These are phyloP conservation scores for Straminergon stramineum DNA, from an alignment of 225 moss, liverwort and hornwort genomes.

Conservation along the genomic window DNA sequence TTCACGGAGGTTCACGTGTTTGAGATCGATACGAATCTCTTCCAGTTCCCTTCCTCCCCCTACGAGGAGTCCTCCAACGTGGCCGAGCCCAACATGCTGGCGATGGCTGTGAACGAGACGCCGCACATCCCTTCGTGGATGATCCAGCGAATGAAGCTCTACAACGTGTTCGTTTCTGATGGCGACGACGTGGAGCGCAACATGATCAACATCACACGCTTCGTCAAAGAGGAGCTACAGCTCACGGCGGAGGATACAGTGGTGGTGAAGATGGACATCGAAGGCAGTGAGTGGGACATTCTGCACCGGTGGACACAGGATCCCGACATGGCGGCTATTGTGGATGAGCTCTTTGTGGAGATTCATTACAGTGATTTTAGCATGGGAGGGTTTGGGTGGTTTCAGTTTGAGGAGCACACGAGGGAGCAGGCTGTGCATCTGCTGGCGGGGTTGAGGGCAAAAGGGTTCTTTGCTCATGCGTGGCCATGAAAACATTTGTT, in stretches of 20 bases:
- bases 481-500: conserved; percentile 47
- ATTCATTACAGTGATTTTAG: conserved; percentile 62
- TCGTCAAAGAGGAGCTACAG: conserved; percentile 62
- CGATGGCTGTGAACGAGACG: conserved; percentile 23
- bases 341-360: conserved; percentile 91
- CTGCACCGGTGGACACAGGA: conserved; percentile 56
- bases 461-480: conserved; percentile 74
- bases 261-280: conserved; percentile 94
- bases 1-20: conserved; percentile 91
- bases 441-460: conserved; percentile 58
- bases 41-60: conserved; percentile 30
- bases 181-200: conserved; percentile 15
- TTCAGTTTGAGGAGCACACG: conserved; percentile 18
- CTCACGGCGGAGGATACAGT: conserved; percentile 53
- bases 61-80: conserved; percentile 37
- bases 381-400: conserved; percentile 68
- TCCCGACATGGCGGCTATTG: conserved; percentile 57
- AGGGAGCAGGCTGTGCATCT: conserved; percentile 54
- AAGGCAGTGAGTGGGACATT: conserved; percentile 77
- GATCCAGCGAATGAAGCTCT: conserved; percentile 55
- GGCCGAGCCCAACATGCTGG: conserved; percentile 12
- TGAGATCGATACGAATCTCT: conserved; percentile 25
- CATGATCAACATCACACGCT: conserved; percentile 70
- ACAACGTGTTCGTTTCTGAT: conserved; percentile 55
- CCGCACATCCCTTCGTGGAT: conserved; percentile 71